A percentile compares a stretch with the other conserved stretches of the same genome.
Evolutionary conservation across 257 asterid genomes (phyloP).

Genomic region (Solanum tacnaense): DNA sequence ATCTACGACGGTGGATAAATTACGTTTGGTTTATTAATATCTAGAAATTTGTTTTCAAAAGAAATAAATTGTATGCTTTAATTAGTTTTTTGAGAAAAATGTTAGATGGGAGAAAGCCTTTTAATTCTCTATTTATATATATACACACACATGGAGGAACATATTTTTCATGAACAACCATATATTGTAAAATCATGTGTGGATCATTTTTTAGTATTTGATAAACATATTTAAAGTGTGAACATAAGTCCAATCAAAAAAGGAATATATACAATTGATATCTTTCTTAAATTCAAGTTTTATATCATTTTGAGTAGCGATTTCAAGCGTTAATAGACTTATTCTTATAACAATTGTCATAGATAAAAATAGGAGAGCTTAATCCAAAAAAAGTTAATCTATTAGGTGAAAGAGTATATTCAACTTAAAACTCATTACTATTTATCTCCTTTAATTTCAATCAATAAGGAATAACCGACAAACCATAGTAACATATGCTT

Average conservation of each 20-base stretch:
- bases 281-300: neutral
- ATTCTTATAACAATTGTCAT: neutral
- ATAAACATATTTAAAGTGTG: neutral
- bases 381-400: neutral
- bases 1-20: neutral
- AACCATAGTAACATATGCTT: neutral
- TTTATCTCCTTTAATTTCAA: neutral
- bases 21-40: neutral
- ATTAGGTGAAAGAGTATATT: neutral
- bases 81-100: neutral
- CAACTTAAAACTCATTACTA: neutral
- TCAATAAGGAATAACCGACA: neutral
- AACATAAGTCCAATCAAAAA: neutral
- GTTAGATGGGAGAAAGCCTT: neutral
- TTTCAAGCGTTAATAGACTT: neutral
- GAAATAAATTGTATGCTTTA: neutral
- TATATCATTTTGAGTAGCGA: neutral
- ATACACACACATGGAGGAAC: neutral
- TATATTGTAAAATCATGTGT: neutral
- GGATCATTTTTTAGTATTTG: neutral
- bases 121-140: neutral
- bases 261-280: neutral
- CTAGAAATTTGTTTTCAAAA: neutral
- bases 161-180: neutral
- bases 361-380: neutral